Percentiles rank a stretch among this genome's conserved stretches.
Conservation (phyloP, 495 filamentous ascomycete species). For the Neurospora sp. region DNA sequence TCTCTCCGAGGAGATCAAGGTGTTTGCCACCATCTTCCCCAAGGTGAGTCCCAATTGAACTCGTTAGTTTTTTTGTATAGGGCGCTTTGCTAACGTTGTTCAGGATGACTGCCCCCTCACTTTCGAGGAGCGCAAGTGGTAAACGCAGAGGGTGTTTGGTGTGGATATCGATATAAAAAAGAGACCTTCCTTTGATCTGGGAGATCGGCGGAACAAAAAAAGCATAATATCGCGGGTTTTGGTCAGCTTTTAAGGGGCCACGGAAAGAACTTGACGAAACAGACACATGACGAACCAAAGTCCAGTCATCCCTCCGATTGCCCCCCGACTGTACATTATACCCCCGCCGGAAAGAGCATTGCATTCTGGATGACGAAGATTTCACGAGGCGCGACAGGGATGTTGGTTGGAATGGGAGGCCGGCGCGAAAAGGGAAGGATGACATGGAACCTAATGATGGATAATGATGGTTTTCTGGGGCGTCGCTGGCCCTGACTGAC, state of each 20-base stretch:
- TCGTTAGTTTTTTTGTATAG: background rate
- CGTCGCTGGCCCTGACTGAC: background rate
- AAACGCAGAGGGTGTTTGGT: constrained; percentile 1
- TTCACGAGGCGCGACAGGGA: background rate
- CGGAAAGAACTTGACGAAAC: background rate
- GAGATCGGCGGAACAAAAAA: background rate
- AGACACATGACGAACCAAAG: background rate
- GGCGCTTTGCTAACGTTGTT: background rate
- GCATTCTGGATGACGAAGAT: background rate
- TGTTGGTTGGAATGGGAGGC: background rate
- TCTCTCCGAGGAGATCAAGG: constrained; percentile 85
- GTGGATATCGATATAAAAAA: background rate
- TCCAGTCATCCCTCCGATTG: background rate
- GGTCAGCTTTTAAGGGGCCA: background rate
- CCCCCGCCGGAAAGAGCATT: background rate
- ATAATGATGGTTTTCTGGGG: background rate
- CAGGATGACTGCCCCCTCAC: constrained; percentile 60
- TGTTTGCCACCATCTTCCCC: constrained; percentile 97
- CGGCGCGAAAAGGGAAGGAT: background rate
- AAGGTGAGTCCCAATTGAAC: constrained; percentile 50
- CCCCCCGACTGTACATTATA: background rate
- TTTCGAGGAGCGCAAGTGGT: constrained; percentile 42
- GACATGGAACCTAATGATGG: background rate
- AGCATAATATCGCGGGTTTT: background rate
- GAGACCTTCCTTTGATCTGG: background rate